These are phyloP conservation scores for Centaurea solstitialis DNA, from an alignment of 129 eudicot genomes.

Conservation along the genomic window DNA sequence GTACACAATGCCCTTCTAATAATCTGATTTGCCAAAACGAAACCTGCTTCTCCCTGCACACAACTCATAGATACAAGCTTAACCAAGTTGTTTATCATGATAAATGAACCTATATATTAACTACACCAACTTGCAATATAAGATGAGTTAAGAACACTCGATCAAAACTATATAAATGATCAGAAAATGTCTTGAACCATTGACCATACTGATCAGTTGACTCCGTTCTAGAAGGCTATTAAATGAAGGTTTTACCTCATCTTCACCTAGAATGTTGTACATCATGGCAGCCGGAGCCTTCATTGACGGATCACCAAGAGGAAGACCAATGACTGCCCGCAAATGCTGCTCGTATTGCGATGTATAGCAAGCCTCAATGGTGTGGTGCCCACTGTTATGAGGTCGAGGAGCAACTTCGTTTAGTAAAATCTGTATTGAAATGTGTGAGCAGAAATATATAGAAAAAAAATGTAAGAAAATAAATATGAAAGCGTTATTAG, in stretches of 20 bases:
- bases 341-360: conserved; percentile 97
- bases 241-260: conserved; percentile 50
- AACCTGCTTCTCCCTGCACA: conserved; percentile 88
- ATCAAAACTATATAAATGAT: no score
- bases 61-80: neutral
- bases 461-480: neutral
- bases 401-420: conserved; percentile 99
- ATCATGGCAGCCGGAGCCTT: conserved; percentile 89
- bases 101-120: neutral
- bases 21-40: conserved; percentile 67
- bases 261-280: conserved; percentile 99
- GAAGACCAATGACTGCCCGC: conserved; percentile 95
- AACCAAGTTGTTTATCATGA: conserved; percentile 10
- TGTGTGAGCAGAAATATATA: neutral
- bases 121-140: neutral
- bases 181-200: no score
- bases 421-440: conserved; percentile 62
- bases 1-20: conserved; percentile 64
- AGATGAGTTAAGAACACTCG: no score
- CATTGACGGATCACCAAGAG: conserved; percentile 98
- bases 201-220: no score
- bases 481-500: neutral
- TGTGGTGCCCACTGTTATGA: conserved; percentile 98
- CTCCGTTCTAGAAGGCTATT: neutral
- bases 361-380: conserved; percentile 84